phyloP scores from a whole-genome alignment of 768 basidiomycete species.

The Saitozyma podzolica region DNA sequence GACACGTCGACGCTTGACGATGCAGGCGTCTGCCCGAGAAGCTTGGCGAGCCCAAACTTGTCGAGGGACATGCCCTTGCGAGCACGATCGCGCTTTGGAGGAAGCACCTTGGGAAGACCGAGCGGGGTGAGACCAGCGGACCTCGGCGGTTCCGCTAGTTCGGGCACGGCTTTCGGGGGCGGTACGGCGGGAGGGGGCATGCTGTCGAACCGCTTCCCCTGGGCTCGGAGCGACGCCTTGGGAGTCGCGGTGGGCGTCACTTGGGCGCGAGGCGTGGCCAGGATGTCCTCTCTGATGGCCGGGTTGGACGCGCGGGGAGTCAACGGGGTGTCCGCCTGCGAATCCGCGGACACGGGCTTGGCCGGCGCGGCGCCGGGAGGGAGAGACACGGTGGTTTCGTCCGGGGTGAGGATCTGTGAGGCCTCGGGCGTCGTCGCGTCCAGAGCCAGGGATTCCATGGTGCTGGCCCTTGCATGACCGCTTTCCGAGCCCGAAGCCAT shows the following conservation, averaged over 20 bases:
- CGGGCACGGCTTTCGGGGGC: conserved; percentile 7
- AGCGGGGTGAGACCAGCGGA: conserved; percentile 14
- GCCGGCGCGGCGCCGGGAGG: neutral
- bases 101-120: conserved; percentile 26
- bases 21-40: conserved; percentile 56
- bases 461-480: conserved; percentile 1
- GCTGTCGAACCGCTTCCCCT: conserved; percentile 1
- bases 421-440: neutral
- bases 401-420: neutral
- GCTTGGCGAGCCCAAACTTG: conserved; percentile 74
- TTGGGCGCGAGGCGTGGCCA: conserved; percentile 26
- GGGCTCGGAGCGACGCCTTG: conserved; percentile 16
- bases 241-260: conserved; percentile 12
- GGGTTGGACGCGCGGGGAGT: conserved; percentile 30
- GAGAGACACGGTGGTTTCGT: neutral
- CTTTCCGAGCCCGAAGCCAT: conserved; percentile 10
- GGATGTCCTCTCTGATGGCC: conserved; percentile 9
- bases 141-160: neutral
- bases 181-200: conserved; percentile 4
- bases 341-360: neutral
- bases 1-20: conserved; percentile 18
- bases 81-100: conserved; percentile 54
- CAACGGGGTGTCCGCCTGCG: conserved; percentile 20
- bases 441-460: neutral
- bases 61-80: conserved; percentile 73